phyloP scores from a whole-genome alignment of 129 eudicot species.

The Mikania micrantha region DNA sequence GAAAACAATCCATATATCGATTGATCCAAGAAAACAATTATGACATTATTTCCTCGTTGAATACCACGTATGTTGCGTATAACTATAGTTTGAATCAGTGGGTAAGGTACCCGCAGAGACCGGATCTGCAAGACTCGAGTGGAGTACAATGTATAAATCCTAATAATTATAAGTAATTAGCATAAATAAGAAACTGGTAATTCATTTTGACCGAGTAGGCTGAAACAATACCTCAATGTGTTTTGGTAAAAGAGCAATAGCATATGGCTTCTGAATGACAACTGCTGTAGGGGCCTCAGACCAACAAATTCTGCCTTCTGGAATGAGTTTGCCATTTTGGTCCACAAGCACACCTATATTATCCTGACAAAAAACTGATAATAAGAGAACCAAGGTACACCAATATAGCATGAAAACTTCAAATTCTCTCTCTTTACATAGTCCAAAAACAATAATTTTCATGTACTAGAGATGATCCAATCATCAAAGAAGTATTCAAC shows the following conservation, averaged over 20 bases:
- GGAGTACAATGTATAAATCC: slow-evolving; percentile 7
- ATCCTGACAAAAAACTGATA: slow-evolving; percentile 45
- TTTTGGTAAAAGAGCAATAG: slow-evolving; percentile 79
- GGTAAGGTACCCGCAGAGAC: slow-evolving; percentile 78
- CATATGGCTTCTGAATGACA: slow-evolving; percentile 79
- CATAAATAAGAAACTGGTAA: background rate
- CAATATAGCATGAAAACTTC: background rate
- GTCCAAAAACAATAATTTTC: background rate
- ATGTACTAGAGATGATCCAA: background rate
- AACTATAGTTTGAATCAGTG: slow-evolving; percentile 86
- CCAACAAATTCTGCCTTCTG: slow-evolving; percentile 95
- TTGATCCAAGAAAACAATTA: slow-evolving; percentile 67
- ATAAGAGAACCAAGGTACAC: background rate
- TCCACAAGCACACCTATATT: slow-evolving; percentile 92
- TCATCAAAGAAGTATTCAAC: background rate
- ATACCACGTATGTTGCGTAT: slow-evolving; percentile 73
- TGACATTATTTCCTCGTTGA: slow-evolving; percentile 43
- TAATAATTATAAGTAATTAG: background rate
- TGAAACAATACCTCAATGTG: slow-evolving; percentile 74
- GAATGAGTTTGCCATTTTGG: slow-evolving; percentile 86
- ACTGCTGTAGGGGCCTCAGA: slow-evolving; percentile 80
- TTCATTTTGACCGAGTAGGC: background rate
- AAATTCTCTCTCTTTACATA: background rate
- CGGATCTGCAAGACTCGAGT: slow-evolving; percentile 63
- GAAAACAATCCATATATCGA: slow-evolving; percentile 82